Conservation (phyloP, 345 rosid species). For the Citrus glauca region DNA sequence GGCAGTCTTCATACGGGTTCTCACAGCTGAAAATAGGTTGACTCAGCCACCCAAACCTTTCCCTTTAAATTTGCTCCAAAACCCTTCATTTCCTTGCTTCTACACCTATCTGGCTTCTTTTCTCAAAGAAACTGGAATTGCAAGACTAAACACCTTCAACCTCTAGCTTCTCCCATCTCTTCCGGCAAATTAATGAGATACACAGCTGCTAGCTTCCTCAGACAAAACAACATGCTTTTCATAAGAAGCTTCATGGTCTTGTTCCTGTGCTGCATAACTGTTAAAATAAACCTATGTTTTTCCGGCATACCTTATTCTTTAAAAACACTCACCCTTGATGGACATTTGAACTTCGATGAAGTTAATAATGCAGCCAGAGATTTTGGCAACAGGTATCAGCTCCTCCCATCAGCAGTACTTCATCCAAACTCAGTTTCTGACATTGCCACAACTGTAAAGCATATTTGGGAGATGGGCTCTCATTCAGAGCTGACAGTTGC, state of each 20-base stretch:
- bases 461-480: slow-evolving; percentile 82
- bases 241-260: slow-evolving; percentile 54
- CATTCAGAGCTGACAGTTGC: slow-evolving; percentile 77
- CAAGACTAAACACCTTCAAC: slow-evolving; percentile 25
- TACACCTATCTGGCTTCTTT: slow-evolving; percentile 25
- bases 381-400: slow-evolving; percentile 70
- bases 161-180: slow-evolving; percentile 23
- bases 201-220: slow-evolving; percentile 32
- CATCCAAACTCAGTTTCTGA: slow-evolving; percentile 80
- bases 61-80: slow-evolving; percentile 53
- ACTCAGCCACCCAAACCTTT: slow-evolving; percentile 48
- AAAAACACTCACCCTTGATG: slow-evolving; percentile 56
- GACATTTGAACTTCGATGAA: slow-evolving; percentile 66
- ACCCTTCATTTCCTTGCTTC: slow-evolving; percentile 35
- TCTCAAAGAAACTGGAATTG: slow-evolving; percentile 10
- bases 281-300: slow-evolving; percentile 54
- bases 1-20: slow-evolving; percentile 72
- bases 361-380: slow-evolving; percentile 75
- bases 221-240: slow-evolving; percentile 44
- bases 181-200: slow-evolving; percentile 37
- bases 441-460: slow-evolving; percentile 65
- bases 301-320: slow-evolving; percentile 62
- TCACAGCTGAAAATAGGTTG: slow-evolving; percentile 49
- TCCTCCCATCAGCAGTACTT: slow-evolving; percentile 70
- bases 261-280: slow-evolving; percentile 56